Evolutionary conservation across 768 basidiomycete species (phyloP).

Genomic region (Boletus tomentosulus): DNA sequence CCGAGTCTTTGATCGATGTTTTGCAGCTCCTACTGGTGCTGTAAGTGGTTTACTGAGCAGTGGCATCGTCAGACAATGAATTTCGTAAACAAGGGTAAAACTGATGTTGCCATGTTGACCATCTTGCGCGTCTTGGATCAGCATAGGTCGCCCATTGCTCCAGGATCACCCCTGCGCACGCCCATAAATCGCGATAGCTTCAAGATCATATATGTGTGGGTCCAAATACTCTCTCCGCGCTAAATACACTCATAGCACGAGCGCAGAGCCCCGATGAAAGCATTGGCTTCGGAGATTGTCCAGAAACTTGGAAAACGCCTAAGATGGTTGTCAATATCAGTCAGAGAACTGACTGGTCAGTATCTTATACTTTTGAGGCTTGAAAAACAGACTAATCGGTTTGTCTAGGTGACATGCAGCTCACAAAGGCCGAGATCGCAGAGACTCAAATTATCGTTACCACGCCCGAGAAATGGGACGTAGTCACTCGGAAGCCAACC

Average conservation of each 20-base stretch:
- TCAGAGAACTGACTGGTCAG: conserved; percentile 86
- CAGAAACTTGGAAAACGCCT: conserved; percentile 89
- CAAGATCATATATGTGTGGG: conserved; percentile 96
- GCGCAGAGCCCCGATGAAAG: conserved; percentile 93
- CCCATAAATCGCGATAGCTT: conserved; percentile 69
- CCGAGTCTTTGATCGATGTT: not conserved
- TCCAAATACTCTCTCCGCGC: not conserved
- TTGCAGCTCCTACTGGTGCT: conserved; percentile 91
- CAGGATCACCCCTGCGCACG: conserved; percentile 34
- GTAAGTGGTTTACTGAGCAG: conserved; percentile 44
- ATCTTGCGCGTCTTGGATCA: conserved; percentile 86
- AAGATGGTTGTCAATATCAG: conserved; percentile 80
- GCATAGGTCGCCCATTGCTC: conserved; percentile 40
- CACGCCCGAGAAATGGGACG: conserved; percentile 99
- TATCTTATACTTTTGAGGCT: not conserved
- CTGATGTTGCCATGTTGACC: conserved; percentile 93
- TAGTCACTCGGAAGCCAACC: conserved; percentile 94
- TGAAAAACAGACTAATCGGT: not conserved
- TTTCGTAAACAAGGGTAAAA: conserved; percentile 75
- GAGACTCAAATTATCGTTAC: conserved; percentile 98
- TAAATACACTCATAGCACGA: not conserved
- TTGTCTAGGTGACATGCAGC: conserved; percentile 82
- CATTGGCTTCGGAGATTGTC: conserved; percentile 91
- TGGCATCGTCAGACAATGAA: conserved; percentile 2
- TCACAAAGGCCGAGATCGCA: conserved; percentile 89